Evolutionary conservation across 2,329 filamentous ascomycete genomes (phyloP).

Genomic region (Knufia fluminis): DNA sequence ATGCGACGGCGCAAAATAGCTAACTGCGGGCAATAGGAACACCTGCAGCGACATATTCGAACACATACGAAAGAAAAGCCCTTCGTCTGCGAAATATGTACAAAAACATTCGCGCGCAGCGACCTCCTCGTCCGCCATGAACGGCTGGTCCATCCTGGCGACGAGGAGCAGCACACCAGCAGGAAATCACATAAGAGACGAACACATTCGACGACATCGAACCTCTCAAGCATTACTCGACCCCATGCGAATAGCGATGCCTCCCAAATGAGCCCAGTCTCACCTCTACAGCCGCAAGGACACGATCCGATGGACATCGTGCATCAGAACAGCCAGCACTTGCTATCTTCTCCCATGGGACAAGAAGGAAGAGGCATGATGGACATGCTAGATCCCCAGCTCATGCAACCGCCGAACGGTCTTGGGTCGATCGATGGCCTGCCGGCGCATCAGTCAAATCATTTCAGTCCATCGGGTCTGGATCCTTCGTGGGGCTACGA

Average conservation of each 20-base stretch:
- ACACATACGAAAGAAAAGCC: slow-evolving; percentile 44
- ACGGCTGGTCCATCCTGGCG: slow-evolving; percentile 38
- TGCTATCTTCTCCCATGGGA: slow-evolving; percentile 28
- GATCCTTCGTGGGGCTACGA: slow-evolving; percentile 45
- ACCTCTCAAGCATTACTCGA: not conserved
- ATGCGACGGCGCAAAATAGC: not conserved
- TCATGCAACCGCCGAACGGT: slow-evolving; percentile 31
- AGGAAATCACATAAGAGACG: slow-evolving; percentile 21
- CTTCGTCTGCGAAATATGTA: slow-evolving; percentile 41
- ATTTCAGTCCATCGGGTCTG: slow-evolving; percentile 37
- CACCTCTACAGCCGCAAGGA: slow-evolving; percentile 5
- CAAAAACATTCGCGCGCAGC: slow-evolving; percentile 41
- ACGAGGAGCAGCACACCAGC: slow-evolving; percentile 26
- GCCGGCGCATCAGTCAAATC: slow-evolving; percentile 27
- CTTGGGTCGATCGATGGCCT: slow-evolving; percentile 29
- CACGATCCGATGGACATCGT: slow-evolving; percentile 21
- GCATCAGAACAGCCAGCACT: slow-evolving; percentile 23
- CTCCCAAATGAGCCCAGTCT: slow-evolving; percentile 10
- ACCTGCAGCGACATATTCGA: slow-evolving; percentile 44
- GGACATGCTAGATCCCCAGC: slow-evolving; percentile 36
- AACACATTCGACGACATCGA: slow-evolving; percentile 18
- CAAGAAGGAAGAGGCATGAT: slow-evolving; percentile 36
- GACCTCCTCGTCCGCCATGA: slow-evolving; percentile 43
- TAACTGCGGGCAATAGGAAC: slow-evolving; percentile 26
- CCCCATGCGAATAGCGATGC: slow-evolving; percentile 14